Evolutionary conservation across 1,139 yeast genomes (phyloP), one percentile per base, ranked within the genome.

Genomic region (Torulaspora globosa): DNA sequence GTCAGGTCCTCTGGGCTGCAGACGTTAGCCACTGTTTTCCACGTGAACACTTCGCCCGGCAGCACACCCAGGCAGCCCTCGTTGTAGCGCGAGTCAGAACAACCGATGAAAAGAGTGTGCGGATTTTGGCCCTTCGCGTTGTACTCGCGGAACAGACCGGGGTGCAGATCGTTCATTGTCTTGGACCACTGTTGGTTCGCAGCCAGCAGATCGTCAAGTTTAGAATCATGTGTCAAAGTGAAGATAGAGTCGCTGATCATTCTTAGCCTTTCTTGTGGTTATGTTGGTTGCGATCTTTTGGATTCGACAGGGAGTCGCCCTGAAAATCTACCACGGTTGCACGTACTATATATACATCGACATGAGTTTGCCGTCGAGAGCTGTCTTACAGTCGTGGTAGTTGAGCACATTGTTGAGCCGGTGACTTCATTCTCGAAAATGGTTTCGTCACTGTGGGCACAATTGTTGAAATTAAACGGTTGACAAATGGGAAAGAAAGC

Each of bases 11-110:
- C 80, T 45, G 84, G 75, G 43, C 74, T 70, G 46, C 90, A 76
- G 48, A 88, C 76, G 67, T 92, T 92, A 47, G 96, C 97, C 52
- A 92, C 86, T 60, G 89, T 89, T 63, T 96, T 79, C 65, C 87
- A 90, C n/a, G 92, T 87, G 71, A 92, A 90, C 9, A 89, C 78
- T 67, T 90, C 97, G 39, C 98, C 98, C 1, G 97, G 97, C 4
- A 84, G 71, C 5, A 83, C 80, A 29, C 90, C 90, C 46, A 92
- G 70, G 57, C 89, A 82, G 37, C 73, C 73, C 57, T 92, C 97
- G 44, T 90, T 86, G 48, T 86, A 87, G 57, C 98, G 80, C 10
- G 97, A 88, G 66, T 92, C 98, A 5, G 95, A 82, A 67, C 98
- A 92, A 3, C 97, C 97, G 52, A 92, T 84, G 95, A 97, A 90